Evolutionary conservation across 2,329 filamentous ascomycete genomes (phyloP), one percentile per base, ranked within the genome.

Genomic region (Salinomyces thailandicus): DNA sequence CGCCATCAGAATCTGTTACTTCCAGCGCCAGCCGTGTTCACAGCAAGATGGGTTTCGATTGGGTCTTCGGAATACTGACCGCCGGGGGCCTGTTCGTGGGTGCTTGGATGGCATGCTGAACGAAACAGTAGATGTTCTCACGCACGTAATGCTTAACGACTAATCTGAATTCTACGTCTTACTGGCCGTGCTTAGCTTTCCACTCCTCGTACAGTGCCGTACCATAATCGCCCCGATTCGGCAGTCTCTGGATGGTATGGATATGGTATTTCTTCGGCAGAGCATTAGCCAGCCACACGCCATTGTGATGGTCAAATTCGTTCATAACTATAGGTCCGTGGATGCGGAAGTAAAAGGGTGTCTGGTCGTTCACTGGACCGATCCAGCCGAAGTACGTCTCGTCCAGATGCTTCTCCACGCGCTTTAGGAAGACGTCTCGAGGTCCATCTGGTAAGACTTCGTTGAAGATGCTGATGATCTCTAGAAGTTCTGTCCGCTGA

Each of bases 311-410:
- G 48, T 87, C 82, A 50, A 87, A 82, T 64, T 87, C 82, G 35
- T 79, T 63, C 5, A 86, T 63, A 0, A 84, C 64, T 0, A 86
- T 79, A 0, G 81, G 81, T 45, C 76, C 84, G 59, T 87, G 81
- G 4, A 87, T 69, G 0, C 83, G 71, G 52, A 77, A 87, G 57
- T 86, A 87, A 49, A 83, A 87, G 0, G 81, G 66, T 51, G 85
- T 79, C 0, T 71, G 60, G 33, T 82, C 68, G 0, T 67, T 72
- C 42, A 65, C 80, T 0, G 73, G 75, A 4, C 82, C 82, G 39
- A 86, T 85, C 80, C 82, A 87, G 50, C 71, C 73, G 52, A 84
- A 86, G 51, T 82, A 81, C 5, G 81, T 86, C 62, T 86, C 78
- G 15, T 61, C 50, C 37, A 79, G 73, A 55, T 72, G 69, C 2